Base-by-base conservation (phyloP, 164 flowering plant species). In the Tinospora cordifolia region DNA sequence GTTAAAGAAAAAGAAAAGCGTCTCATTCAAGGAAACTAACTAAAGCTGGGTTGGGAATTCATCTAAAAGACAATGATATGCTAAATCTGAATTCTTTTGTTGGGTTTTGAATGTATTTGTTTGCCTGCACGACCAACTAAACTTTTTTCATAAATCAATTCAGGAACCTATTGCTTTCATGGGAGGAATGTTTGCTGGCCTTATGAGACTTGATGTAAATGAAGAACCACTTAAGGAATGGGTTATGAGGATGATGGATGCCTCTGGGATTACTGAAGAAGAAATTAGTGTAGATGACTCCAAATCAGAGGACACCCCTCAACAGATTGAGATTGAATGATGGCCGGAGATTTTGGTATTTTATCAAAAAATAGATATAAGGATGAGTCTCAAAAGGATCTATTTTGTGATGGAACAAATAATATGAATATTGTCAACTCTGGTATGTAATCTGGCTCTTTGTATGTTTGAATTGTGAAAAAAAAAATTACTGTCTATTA, bases 211-310 rank as follows among this genome's bases (percentile, higher is more conserved):
- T 54, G 91, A 92, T 77, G 76, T 90, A 81, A 87, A 84, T 62
- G 96, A 90, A 71, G 96, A 92, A 22, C 96, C 98, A 21, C 86
- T 93, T 2, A 91, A 82, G 76, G 97, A 89, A 62, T 93, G 97
- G 98, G 77, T 93, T 62, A 66, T 84, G 2, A 84, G 87, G 74
- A 85, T 91, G 0, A 95, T 88, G 25, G 92, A 93, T 77, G 93
- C 97, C 26, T 78, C 92, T 26, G 92, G 92, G 57, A 76, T 88
- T 59, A 75, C 84, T 8, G 78, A 69, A 46, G 94, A 89, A 72
- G 91, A 84, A 51, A 75, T 80, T 47, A 79, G 73, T 17, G 78
- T 47, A 10, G 75, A 72, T 36, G 75, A 65, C 26, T 72, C 82
- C 24, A 71, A 75, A 34, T 15, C 75, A 47, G 88, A 81, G 41